phyloP scores from a whole-genome alignment of 345 rosid species.

The Erucastrum elatum region DNA sequence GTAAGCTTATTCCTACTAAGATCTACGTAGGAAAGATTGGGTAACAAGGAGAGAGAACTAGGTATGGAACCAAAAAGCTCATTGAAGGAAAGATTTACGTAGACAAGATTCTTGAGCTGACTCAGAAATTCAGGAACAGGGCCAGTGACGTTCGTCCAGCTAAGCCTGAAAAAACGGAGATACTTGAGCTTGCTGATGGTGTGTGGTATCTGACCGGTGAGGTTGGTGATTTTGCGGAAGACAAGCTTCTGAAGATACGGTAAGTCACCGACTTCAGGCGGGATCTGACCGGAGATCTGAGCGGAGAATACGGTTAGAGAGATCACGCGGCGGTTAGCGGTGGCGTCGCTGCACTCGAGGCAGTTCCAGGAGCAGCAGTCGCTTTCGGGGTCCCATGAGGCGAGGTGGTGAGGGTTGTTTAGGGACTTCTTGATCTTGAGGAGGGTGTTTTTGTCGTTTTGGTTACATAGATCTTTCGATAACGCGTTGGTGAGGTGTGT shows the following conservation, averaged over 20 bases:
- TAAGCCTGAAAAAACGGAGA: neutral
- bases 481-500: constrained; percentile 30
- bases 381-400: constrained; percentile 56
- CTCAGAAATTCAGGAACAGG: neutral
- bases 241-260: constrained; percentile 43
- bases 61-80: neutral
- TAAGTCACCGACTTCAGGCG: constrained; percentile 57
- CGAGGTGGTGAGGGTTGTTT: constrained; percentile 55
- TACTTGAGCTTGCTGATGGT: neutral
- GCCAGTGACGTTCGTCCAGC: neutral
- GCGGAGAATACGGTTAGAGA: constrained; percentile 51
- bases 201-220: neutral
- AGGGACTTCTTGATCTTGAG: constrained; percentile 57
- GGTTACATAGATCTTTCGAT: constrained; percentile 53
- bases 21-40: neutral
- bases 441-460: constrained; percentile 59
- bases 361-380: constrained; percentile 77
- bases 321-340: constrained; percentile 59
- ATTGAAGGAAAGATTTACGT: neutral
- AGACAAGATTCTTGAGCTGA: neutral
- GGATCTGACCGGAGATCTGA: constrained; percentile 53
- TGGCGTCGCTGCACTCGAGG: constrained; percentile 53
- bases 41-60: neutral
- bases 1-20: neutral
- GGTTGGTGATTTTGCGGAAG: neutral